These are phyloP conservation scores for Aspergillus leporis DNA, from an alignment of 495 filamentous ascomycete species.

Conservation along the genomic window DNA sequence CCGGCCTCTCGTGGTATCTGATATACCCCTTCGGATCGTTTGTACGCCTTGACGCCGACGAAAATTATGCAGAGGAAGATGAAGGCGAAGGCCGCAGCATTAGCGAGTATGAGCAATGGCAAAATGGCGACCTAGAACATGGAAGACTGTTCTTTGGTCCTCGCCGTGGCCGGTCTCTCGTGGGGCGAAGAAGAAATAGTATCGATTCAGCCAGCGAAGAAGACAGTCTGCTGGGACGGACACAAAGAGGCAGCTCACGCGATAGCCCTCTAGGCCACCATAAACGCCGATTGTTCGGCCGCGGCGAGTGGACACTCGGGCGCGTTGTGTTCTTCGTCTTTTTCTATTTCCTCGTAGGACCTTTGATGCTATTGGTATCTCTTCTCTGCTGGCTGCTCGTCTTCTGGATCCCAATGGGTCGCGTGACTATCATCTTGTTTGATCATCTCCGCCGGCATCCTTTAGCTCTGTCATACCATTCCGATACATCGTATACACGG, in stretches of 20 bases:
- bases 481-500: constrained; percentile 74
- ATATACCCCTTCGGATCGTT: constrained; percentile 97
- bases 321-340: constrained; percentile 94
- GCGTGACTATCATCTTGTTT: constrained; percentile 85
- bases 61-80: constrained; percentile 93
- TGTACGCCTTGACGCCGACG: constrained; percentile 88
- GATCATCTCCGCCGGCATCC: constrained; percentile 93
- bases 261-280: constrained; percentile 56
- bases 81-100: constrained; percentile 99
- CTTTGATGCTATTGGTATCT: constrained; percentile 83
- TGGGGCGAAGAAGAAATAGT: constrained; percentile 87
- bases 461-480: constrained; percentile 88
- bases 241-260: constrained; percentile 48
- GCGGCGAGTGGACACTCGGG: constrained; percentile 92
- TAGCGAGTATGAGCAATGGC: constrained; percentile 99
- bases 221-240: constrained; percentile 82
- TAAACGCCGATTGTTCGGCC: constrained; percentile 89
- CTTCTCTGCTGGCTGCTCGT: constrained; percentile 93
- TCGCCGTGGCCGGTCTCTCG: constrained; percentile 69
- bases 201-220: constrained; percentile 86
- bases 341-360: constrained; percentile 93
- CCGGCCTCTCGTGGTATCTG: constrained; percentile 81
- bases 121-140: constrained; percentile 94
- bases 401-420: constrained; percentile 98
- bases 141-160: constrained; percentile 96